Percentiles rank a stretch among this genome's conserved stretches.
These are phyloP conservation scores for Colletotrichum tamarilloi DNA, from an alignment of 2,329 filamentous ascomycete species.

Conservation along the genomic window DNA sequence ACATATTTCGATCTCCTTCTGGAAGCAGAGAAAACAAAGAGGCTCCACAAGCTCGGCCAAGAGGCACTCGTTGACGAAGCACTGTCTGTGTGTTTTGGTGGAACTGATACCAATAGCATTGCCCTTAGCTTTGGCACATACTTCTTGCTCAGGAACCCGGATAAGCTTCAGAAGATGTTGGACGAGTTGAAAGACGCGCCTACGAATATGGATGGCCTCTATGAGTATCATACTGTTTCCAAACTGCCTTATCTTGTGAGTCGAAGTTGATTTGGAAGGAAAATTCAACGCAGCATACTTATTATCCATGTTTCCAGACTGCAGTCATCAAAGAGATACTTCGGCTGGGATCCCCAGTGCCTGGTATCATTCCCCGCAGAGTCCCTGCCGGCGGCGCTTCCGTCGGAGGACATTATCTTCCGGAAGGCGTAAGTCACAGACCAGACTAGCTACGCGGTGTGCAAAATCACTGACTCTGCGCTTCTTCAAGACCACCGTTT, in stretches of 20 bases:
- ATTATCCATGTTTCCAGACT: neutral
- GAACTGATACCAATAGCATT: neutral
- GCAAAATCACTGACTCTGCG: neutral
- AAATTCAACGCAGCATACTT: neutral
- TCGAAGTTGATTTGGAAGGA: neutral
- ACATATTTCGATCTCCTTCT: neutral
- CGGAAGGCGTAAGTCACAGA: constrained; percentile 7
- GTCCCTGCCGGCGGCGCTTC: constrained; percentile 7
- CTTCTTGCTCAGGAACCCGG: neutral
- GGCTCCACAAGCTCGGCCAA: neutral
- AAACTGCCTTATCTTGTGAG: neutral
- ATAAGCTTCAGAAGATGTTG: neutral
- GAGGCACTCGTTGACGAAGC: neutral
- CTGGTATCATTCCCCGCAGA: constrained; percentile 11
- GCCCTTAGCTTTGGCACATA: neutral
- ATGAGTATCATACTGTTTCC: neutral
- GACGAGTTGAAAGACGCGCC: neutral
- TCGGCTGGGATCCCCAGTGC: neutral
- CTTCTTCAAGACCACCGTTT: neutral
- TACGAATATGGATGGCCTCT: neutral
- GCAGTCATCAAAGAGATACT: neutral
- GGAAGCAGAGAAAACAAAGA: neutral
- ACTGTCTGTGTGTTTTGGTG: neutral
- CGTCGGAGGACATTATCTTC: constrained; percentile 5
- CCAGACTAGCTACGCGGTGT: neutral